phyloP scores from a whole-genome alignment of 345 rosid genomes.

The Microcos paniculata region DNA sequence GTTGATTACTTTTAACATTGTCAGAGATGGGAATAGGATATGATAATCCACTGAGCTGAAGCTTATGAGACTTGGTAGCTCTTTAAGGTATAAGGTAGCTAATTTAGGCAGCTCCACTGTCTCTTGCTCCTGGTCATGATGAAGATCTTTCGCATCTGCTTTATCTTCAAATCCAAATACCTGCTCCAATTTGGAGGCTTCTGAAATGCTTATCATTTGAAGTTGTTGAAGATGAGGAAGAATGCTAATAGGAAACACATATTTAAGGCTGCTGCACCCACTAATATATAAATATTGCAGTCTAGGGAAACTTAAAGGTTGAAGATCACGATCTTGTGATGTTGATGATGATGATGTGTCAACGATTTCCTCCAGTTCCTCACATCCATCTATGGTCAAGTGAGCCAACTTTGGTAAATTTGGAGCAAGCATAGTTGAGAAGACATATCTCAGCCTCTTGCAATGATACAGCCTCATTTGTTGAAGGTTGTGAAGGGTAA shows the following conservation, averaged over 20 bases:
- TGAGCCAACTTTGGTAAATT: neutral
- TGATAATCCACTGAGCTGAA: neutral
- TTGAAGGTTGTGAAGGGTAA: neutral
- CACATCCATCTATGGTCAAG: neutral
- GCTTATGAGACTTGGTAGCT: neutral
- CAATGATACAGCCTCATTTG: neutral
- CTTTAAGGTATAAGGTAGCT: neutral
- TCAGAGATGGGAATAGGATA: neutral
- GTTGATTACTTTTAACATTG: neutral
- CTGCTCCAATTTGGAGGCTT: neutral
- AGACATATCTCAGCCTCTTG: neutral
- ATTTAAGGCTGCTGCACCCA: neutral
- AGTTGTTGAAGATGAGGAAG: neutral
- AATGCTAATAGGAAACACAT: neutral
- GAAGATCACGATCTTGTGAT: neutral
- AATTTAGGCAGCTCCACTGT: neutral
- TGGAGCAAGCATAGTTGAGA: neutral
- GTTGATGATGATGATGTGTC: neutral
- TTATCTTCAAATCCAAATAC: neutral
- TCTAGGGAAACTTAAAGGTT: neutral
- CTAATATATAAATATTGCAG: neutral
- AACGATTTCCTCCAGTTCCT: neutral
- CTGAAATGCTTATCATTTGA: neutral
- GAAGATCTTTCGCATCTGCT: neutral
- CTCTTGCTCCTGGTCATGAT: neutral